Percentiles rank a stretch among this genome's conserved stretches.
Evolutionary conservation across 2,329 filamentous ascomycete species (phyloP).

Genomic region (Fusarium nanum): DNA sequence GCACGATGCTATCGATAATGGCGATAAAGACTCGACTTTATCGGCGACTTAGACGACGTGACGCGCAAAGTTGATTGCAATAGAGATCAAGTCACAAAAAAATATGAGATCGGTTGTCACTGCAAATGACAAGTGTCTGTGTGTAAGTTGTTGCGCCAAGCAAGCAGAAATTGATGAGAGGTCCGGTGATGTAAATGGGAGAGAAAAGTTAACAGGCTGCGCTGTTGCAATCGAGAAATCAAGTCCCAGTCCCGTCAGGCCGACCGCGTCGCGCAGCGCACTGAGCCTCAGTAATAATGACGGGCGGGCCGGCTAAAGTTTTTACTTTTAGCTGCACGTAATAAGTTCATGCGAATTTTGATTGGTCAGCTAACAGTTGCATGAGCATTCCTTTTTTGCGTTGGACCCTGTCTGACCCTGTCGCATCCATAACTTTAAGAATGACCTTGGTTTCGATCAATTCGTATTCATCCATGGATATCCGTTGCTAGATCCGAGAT

Average conservation of each 20-base stretch:
- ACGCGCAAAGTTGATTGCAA: constrained; percentile 10
- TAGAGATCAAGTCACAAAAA: not conserved
- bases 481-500: constrained; percentile 4
- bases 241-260: constrained; percentile 6
- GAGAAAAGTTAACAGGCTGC: constrained; percentile 5
- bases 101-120: not conserved
- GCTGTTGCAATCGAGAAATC: constrained; percentile 28
- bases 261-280: constrained; percentile 35
- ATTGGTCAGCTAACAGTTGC: constrained; percentile 20
- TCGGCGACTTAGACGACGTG: constrained; percentile 4
- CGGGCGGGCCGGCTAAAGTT: constrained; percentile 27
- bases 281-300: constrained; percentile 20
- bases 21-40: constrained; percentile 7
- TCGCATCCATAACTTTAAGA: not conserved
- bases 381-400: constrained; percentile 2
- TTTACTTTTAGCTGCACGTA: constrained; percentile 33
- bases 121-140: not conserved
- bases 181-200: constrained; percentile 15
- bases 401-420: constrained; percentile 30
- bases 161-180: not conserved
- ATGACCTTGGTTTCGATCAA: not conserved
- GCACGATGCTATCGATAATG: constrained; percentile 17
- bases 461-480: not conserved
- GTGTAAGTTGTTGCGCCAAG: not conserved
- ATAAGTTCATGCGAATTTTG: constrained; percentile 4